Conservation (phyloP, 257 asterid species). For the Nicotiana paniculata region DNA sequence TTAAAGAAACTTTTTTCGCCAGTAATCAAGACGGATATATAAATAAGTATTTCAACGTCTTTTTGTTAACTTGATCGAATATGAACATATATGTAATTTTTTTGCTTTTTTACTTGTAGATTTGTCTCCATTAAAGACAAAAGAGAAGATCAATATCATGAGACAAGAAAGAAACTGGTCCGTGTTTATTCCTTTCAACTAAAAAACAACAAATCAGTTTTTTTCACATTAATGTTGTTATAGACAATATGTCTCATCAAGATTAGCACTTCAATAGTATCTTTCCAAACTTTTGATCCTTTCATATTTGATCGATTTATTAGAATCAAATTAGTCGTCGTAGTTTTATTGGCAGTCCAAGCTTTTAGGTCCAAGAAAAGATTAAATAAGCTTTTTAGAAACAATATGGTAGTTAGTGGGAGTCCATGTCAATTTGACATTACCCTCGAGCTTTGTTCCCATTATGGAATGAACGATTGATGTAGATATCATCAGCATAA, state of each 20-base stretch:
- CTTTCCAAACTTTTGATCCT: constrained; percentile 1
- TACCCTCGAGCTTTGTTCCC: constrained; percentile 74
- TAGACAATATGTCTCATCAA: constrained; percentile 1
- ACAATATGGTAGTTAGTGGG: constrained; percentile 22
- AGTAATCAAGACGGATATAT: neutral
- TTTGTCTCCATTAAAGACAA: constrained; percentile 6
- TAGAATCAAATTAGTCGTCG: neutral
- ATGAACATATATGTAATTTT: neutral
- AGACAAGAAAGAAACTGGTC: constrained; percentile 10
- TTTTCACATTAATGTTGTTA: neutral
- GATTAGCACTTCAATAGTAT: neutral
- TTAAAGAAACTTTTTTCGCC: neutral
- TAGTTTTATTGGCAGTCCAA: constrained; percentile 13
- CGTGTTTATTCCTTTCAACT: constrained; percentile 8
- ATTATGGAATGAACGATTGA: constrained; percentile 12
- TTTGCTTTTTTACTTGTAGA: neutral
- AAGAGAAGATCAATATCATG: neutral
- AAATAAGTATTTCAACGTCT: neutral
- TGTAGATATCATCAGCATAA: neutral
- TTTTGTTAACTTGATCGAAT: neutral
- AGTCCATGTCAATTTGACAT: constrained; percentile 22
- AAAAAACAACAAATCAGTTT: neutral
- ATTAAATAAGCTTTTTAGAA: constrained; percentile 5
- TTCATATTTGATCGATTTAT: neutral
- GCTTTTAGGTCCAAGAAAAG: constrained; percentile 26